Base-by-base conservation (phyloP, 257 asterid species). In the Jacaranda copaia region DNA sequence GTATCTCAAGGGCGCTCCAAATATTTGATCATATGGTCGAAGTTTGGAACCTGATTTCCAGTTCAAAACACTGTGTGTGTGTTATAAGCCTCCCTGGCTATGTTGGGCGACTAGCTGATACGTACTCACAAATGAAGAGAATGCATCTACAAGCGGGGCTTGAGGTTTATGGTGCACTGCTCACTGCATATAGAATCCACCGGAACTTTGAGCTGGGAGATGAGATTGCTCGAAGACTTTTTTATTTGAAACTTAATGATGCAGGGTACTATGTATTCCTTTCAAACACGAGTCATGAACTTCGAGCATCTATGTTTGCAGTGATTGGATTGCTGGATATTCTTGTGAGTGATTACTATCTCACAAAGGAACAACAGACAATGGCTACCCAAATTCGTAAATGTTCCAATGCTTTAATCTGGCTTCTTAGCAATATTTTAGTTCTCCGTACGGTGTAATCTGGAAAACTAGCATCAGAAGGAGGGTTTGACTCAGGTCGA, bases 61-160 rank as follows among this genome's bases (percentile, higher is more conserved):
- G 46, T 64, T 59, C 58, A n/a, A 86, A 84, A 84, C 92, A 87
- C 70, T 89, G 85, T 70, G 89, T 86, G 1, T 87, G 92, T 74
- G 81, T 86, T 40, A 53, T 89, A 15, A 89, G 86, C 86, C 87
- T 89, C 7, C 90, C 87, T 42, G 89, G 87, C 3, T 89, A 92
- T n/a, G 85, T 88, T 40, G 92, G 92, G 13, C 62, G 74, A 77
- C 20, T 87, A 36, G 13, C 77, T 4, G 90, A 89, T n/a, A 90
- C 92, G 35, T 85, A 82, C 60, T 58, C 81, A 2, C 53, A 87
- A 70, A 69, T 84, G 77, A 84, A 80, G 58, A 75, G 46, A 8
- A 83, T 87, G 86, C 67, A 72, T 63, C 15, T 70, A 18, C 72
- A 81, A 38, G 89, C 90, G 14, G 79, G 74, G 25, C 15, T 68